Conservation (phyloP, 345 rosid genomes). For the Rhodamnia argentea region DNA sequence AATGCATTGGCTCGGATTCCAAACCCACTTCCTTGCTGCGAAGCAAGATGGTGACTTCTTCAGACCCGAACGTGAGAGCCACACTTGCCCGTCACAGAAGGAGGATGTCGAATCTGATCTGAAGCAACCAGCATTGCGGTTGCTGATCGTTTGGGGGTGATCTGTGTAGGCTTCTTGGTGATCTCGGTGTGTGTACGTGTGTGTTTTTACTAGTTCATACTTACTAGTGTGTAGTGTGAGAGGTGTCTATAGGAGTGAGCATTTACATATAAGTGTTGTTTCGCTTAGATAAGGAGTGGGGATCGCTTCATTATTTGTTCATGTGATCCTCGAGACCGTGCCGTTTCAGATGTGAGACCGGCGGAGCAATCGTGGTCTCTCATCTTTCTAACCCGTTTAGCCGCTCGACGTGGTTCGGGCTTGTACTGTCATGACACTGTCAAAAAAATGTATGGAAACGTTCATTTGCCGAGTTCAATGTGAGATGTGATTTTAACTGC, state of each 20-base stretch:
- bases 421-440: background rate
- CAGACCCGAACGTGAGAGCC: constrained; percentile 57
- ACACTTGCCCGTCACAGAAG: constrained; percentile 50
- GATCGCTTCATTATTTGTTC: background rate
- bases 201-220: background rate
- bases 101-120: constrained; percentile 60
- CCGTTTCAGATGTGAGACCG: background rate
- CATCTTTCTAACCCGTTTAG: background rate
- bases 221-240: background rate
- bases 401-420: background rate
- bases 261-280: background rate
- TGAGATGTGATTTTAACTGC: background rate
- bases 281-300: background rate
- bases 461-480: background rate
- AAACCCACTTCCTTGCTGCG: constrained; percentile 25
- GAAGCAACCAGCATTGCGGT: background rate
- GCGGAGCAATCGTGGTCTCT: background rate
- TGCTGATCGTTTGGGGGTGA: background rate
- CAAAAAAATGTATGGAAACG: background rate
- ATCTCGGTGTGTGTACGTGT: background rate
- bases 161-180: background rate
- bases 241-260: background rate
- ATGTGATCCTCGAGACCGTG: background rate
- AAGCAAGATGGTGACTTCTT: constrained; percentile 53
- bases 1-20: constrained; percentile 11